Conservation (phyloP, 305 asterid genomes). For the Rubia occidens region DNA sequence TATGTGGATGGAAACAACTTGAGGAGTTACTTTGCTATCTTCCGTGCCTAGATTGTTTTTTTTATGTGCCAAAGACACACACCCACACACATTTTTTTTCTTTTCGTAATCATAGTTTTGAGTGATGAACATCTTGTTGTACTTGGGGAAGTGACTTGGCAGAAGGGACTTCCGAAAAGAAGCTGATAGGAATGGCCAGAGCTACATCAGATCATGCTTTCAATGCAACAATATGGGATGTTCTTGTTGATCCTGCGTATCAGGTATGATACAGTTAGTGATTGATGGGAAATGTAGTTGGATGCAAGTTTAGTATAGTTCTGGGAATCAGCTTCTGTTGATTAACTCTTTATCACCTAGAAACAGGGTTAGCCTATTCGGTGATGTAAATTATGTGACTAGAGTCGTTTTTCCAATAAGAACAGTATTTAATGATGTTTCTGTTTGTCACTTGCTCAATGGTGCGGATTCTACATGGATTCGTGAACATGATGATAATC, state of each 20-base stretch:
- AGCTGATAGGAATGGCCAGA: constrained; percentile 95
- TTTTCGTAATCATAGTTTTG: constrained; percentile 25
- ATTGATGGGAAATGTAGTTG: background rate
- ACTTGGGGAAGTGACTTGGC: constrained; percentile 89
- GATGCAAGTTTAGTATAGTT: background rate
- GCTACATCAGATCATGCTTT: constrained; percentile 99
- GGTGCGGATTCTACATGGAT: constrained; percentile 2
- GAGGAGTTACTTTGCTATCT: background rate
- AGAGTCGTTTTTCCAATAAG: background rate
- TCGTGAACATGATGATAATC: background rate
- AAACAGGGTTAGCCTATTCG: background rate
- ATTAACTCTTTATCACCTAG: background rate
- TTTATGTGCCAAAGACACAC: background rate
- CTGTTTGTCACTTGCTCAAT: background rate
- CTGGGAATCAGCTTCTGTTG: background rate
- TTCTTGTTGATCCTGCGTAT: constrained; percentile 94
- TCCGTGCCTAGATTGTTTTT: background rate
- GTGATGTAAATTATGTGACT: background rate
- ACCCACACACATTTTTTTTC: background rate
- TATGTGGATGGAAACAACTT: constrained; percentile 18
- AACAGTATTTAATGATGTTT: background rate
- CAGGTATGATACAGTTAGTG: constrained; percentile 40
- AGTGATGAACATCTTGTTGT: constrained; percentile 76
- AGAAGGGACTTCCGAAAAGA: constrained; percentile 68
- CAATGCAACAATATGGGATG: constrained; percentile 99